phyloP scores from a whole-genome alignment of 768 basidiomycete genomes.

The Trametes maxima region DNA sequence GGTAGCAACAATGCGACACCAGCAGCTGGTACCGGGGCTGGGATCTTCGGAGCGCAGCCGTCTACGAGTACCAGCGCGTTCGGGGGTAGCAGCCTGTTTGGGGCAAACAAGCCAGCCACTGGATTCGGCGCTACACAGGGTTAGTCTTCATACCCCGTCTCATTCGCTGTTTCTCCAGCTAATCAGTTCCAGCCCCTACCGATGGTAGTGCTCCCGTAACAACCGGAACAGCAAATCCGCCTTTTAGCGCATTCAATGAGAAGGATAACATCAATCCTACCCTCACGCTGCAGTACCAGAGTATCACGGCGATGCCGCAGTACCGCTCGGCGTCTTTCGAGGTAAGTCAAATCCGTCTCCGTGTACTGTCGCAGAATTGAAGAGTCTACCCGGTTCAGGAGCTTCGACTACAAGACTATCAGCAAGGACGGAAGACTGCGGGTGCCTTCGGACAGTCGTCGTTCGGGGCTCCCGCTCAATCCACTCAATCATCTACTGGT shows the following conservation, averaged over 20 bases:
- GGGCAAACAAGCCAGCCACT: slow-evolving; percentile 49
- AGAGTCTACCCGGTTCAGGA: slow-evolving; percentile 34
- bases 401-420: slow-evolving; percentile 51
- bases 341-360: slow-evolving; percentile 27
- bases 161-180: not conserved
- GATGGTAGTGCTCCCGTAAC: slow-evolving; percentile 53
- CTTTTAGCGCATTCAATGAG: slow-evolving; percentile 60
- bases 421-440: slow-evolving; percentile 47
- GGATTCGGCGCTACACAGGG: slow-evolving; percentile 48
- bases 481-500: slow-evolving; percentile 27
- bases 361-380: slow-evolving; percentile 1
- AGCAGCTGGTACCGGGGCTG: slow-evolving; percentile 32
- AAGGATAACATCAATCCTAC: slow-evolving; percentile 58
- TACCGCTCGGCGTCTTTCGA: slow-evolving; percentile 75
- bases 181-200: not conserved
- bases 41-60: slow-evolving; percentile 36
- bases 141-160: slow-evolving; percentile 38
- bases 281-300: slow-evolving; percentile 71
- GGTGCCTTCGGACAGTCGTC: slow-evolving; percentile 37
- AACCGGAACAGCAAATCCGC: slow-evolving; percentile 69
- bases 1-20: slow-evolving; percentile 28
- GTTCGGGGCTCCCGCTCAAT: slow-evolving; percentile 35
- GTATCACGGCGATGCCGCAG: slow-evolving; percentile 77
- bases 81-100: slow-evolving; percentile 57
- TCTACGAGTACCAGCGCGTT: slow-evolving; percentile 35